phyloP scores from a whole-genome alignment of 2,329 filamentous ascomycete genomes.

The Claviceps paspali region DNA sequence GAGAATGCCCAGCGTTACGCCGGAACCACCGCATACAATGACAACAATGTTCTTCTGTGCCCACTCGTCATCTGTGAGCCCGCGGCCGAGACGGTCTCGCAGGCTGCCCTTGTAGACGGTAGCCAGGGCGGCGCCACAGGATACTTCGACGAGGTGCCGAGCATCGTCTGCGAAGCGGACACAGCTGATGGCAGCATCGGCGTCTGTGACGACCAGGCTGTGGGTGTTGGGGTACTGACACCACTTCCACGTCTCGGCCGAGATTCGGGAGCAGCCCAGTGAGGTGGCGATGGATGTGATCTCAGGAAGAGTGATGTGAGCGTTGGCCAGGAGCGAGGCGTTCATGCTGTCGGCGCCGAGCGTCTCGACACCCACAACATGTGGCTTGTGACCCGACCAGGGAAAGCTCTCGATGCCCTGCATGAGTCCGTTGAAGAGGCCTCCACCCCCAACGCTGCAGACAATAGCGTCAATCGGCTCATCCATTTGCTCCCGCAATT shows the following conservation, averaged over 20 bases:
- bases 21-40: conserved; percentile 68
- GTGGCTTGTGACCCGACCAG: conserved; percentile 21
- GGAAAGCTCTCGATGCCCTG: conserved; percentile 42
- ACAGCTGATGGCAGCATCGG: conserved; percentile 65
- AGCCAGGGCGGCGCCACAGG: conserved; percentile 71
- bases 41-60: conserved; percentile 61
- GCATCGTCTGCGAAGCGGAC: conserved; percentile 71
- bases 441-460: conserved; percentile 69
- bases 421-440: conserved; percentile 62
- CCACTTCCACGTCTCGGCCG: conserved; percentile 51
- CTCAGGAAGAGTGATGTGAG: conserved; percentile 46
- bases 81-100: conserved; percentile 41
- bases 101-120: conserved; percentile 49
- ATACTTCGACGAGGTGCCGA: conserved; percentile 63
- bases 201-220: conserved; percentile 26
- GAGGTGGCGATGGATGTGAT: conserved; percentile 66
- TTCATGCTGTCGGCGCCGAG: conserved; percentile 55
- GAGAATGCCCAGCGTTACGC: conserved; percentile 47
- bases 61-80: conserved; percentile 40
- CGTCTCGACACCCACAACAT: conserved; percentile 63
- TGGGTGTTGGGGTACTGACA: conserved; percentile 27
- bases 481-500: conserved; percentile 26
- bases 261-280: conserved; percentile 59
- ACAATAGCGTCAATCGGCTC: conserved; percentile 51
- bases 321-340: conserved; percentile 39